phyloP scores from a whole-genome alignment of 2,329 filamentous ascomycete genomes.

The Epichloe scottii region DNA sequence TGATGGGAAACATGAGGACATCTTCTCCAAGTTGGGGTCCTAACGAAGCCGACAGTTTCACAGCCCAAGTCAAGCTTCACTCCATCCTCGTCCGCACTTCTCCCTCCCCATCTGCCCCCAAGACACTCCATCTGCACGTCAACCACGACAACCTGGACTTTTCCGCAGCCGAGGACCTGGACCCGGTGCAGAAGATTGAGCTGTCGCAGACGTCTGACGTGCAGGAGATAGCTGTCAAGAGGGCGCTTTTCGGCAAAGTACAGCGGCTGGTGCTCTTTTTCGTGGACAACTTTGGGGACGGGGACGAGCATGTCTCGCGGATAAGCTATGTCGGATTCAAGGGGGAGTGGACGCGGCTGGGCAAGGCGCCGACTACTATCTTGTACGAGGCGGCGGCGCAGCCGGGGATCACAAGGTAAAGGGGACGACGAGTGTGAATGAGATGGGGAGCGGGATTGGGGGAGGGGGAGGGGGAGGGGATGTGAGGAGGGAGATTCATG shows the following conservation, averaged over 20 bases:
- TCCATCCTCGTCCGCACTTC: constrained; percentile 77
- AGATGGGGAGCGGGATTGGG: constrained; percentile 43
- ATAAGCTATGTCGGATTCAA: constrained; percentile 83
- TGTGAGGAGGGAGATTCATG: constrained; percentile 8
- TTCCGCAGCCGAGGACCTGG: constrained; percentile 52
- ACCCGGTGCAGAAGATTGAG: constrained; percentile 63
- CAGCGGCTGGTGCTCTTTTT: constrained; percentile 76
- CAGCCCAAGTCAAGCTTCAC: constrained; percentile 86
- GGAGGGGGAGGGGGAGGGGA: constrained; percentile 23
- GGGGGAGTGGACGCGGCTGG: constrained; percentile 84
- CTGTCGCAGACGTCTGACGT: constrained; percentile 68
- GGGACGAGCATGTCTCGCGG: constrained; percentile 67
- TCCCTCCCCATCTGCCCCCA: constrained; percentile 55
- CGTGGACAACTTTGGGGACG: constrained; percentile 76
- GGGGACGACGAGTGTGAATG: constrained; percentile 39
- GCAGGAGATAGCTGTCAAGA: constrained; percentile 76
- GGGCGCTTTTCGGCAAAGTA: constrained; percentile 82
- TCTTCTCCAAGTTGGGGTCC: neutral
- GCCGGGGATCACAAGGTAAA: constrained; percentile 70
- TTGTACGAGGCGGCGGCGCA: constrained; percentile 91
- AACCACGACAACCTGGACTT: constrained; percentile 88
- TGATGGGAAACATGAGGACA: neutral
- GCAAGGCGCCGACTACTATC: constrained; percentile 59
- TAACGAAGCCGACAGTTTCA: constrained; percentile 51
- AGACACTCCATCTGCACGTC: constrained; percentile 74